Percentiles rank a stretch among this genome's conserved stretches.
These are phyloP conservation scores for Gossypium turneri DNA, from an alignment of 345 rosid species.

Conservation along the genomic window DNA sequence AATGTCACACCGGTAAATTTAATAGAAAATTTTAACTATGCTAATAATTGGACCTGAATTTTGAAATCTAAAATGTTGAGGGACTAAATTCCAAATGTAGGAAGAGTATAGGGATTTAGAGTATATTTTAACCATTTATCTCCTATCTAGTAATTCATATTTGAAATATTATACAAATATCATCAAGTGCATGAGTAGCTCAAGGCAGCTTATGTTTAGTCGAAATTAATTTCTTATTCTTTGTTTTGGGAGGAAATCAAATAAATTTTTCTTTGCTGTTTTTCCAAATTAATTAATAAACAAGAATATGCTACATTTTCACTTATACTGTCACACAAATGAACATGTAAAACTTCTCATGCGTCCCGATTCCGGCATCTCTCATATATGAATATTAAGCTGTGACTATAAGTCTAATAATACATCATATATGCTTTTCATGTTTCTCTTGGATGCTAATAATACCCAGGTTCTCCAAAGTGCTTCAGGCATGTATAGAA, in stretches of 20 bases:
- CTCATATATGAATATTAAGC: background rate
- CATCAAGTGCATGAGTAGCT: background rate
- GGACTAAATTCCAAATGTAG: too few relatives aligned
- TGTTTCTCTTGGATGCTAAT: background rate
- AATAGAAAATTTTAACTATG: too few relatives aligned
- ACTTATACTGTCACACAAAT: background rate
- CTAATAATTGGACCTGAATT: too few relatives aligned
- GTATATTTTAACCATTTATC: background rate
- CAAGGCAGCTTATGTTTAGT: background rate
- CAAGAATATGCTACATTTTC: background rate
- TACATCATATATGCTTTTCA: background rate
- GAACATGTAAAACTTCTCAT: background rate
- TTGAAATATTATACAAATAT: background rate
- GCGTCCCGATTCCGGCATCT: background rate
- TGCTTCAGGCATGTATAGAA: constrained; percentile 55
- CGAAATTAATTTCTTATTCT: background rate
- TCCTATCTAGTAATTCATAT: background rate
- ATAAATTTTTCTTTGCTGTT: background rate
- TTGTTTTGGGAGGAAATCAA: background rate
- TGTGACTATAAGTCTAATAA: background rate
- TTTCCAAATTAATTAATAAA: background rate
- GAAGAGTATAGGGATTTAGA: too few relatives aligned
- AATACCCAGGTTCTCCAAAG: constrained; percentile 6
- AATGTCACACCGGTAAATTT: too few relatives aligned
- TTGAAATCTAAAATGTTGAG: too few relatives aligned